Percentiles rank a stretch among this genome's conserved stretches.
Evolutionary conservation across 2,329 filamentous ascomycete genomes (phyloP).

Genomic region (Achaetomium macrosporum): DNA sequence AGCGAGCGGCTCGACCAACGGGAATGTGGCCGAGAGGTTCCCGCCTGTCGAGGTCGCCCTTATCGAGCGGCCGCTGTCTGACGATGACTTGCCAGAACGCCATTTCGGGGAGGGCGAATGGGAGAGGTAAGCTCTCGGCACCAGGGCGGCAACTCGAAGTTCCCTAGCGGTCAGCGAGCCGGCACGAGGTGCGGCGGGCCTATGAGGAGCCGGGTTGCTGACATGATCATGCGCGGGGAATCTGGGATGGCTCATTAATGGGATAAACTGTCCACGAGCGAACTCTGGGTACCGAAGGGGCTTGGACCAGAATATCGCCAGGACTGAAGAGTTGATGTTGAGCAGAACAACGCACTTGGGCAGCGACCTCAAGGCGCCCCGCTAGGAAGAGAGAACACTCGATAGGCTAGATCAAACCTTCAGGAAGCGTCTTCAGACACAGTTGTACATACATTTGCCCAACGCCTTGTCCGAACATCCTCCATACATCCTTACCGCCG

Average conservation of each 20-base stretch:
- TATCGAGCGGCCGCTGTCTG: slow-evolving; percentile 80
- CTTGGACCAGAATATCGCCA: too few relatives aligned
- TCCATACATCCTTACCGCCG: background rate
- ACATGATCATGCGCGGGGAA: too few relatives aligned
- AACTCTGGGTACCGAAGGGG: too few relatives aligned
- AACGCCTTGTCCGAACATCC: background rate
- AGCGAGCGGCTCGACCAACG: slow-evolving; percentile 20
- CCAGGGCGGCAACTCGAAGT: background rate
- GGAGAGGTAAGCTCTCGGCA: slow-evolving; percentile 32
- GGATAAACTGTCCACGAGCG: too few relatives aligned
- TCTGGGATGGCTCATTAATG: too few relatives aligned
- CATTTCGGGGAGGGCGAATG: slow-evolving; percentile 57
- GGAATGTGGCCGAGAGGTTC: slow-evolving; percentile 20
- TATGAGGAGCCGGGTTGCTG: background rate
- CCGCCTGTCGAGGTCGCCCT: slow-evolving; percentile 69
- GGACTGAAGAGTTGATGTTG: too few relatives aligned
- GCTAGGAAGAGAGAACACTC: too few relatives aligned
- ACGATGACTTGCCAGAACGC: slow-evolving; percentile 68
- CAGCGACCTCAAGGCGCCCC: too few relatives aligned
- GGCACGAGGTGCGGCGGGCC: background rate
- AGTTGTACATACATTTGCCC: too few relatives aligned
- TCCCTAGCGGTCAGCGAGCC: background rate
- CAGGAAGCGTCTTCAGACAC: too few relatives aligned
- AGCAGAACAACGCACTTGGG: too few relatives aligned
- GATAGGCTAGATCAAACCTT: too few relatives aligned